Evolutionary conservation across 2,329 filamentous ascomycete species (phyloP).

Genomic region (Bipolaris bicolor): DNA sequence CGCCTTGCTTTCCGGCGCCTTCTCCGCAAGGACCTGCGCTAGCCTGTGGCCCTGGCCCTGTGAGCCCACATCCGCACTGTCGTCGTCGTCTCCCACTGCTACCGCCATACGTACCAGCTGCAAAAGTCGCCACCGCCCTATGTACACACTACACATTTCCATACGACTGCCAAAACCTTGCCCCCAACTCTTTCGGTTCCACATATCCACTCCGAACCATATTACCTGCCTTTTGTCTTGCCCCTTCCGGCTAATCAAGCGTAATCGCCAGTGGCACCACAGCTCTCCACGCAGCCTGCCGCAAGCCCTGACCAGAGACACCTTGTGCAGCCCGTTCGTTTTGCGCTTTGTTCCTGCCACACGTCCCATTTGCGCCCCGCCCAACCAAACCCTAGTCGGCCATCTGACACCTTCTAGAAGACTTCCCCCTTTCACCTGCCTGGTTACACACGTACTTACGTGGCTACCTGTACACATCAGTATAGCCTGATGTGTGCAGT

Average conservation of each 20-base stretch:
- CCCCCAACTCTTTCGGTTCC: conserved; percentile 2
- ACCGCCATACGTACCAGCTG: neutral
- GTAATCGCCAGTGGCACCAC: conserved; percentile 10
- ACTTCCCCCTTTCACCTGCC: conserved; percentile 15
- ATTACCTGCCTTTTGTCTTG: neutral
- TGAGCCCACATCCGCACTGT: neutral
- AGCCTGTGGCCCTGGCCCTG: neutral
- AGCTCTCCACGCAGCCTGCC: conserved; percentile 10
- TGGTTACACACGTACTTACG: neutral
- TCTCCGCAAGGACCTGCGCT: conserved; percentile 13
- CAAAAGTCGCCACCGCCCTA: conserved; percentile 1
- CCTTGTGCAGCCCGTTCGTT: conserved; percentile 10
- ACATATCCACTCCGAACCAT: conserved; percentile 1
- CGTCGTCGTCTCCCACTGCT: neutral
- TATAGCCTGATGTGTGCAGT: neutral
- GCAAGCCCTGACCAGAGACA: conserved; percentile 5
- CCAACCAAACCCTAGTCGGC: neutral
- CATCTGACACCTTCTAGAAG: conserved; percentile 22
- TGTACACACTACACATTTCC: neutral
- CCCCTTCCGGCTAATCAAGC: conserved; percentile 6
- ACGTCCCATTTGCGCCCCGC: neutral
- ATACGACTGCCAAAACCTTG: neutral
- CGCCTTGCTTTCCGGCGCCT: conserved; percentile 4
- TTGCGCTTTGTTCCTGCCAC: neutral
- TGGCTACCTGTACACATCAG: neutral